A percentile compares a stretch with the other conserved stretches of the same genome.
Evolutionary conservation across 163 green algal genomes (phyloP).

Genomic region (Prototheca wickerhamii): DNA sequence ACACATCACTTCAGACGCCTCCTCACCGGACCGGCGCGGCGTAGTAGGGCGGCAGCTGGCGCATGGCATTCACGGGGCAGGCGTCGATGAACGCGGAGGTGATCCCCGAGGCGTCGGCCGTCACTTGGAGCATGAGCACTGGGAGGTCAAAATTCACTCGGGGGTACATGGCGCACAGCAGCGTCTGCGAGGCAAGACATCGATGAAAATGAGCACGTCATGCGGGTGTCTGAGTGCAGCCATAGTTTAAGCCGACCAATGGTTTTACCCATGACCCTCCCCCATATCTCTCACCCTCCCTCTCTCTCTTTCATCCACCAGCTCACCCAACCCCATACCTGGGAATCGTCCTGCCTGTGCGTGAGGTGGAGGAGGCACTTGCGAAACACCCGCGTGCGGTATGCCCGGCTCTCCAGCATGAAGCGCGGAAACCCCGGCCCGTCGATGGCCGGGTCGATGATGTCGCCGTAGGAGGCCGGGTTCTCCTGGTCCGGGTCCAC

Average conservation of each 20-base stretch:
- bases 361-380: slow-evolving; percentile 78
- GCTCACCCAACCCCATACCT: slow-evolving; percentile 26
- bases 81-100: slow-evolving; percentile 63
- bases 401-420: slow-evolving; percentile 71
- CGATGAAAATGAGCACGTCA: neutral
- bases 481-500: slow-evolving; percentile 12
- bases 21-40: slow-evolving; percentile 34
- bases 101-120: slow-evolving; percentile 34
- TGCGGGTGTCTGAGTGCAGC: neutral
- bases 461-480: slow-evolving; percentile 32
- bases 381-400: slow-evolving; percentile 59
- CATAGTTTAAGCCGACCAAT: too few relatives aligned
- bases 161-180: slow-evolving; percentile 75
- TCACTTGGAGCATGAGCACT: slow-evolving; percentile 72
- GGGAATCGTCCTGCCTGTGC: slow-evolving; percentile 59
- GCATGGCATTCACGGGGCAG: slow-evolving; percentile 43
- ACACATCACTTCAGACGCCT: too few relatives aligned
- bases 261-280: too few relatives aligned
- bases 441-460: slow-evolving; percentile 45
- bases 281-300: too few relatives aligned
- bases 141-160: slow-evolving; percentile 54
- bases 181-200: slow-evolving; percentile 24
- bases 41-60: slow-evolving; percentile 55
- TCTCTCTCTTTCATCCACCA: too few relatives aligned
- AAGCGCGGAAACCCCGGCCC: slow-evolving; percentile 39